These are phyloP conservation scores for Calonectria hongkongensis DNA, from an alignment of 2,329 filamentous ascomycete genomes.

Conservation along the genomic window DNA sequence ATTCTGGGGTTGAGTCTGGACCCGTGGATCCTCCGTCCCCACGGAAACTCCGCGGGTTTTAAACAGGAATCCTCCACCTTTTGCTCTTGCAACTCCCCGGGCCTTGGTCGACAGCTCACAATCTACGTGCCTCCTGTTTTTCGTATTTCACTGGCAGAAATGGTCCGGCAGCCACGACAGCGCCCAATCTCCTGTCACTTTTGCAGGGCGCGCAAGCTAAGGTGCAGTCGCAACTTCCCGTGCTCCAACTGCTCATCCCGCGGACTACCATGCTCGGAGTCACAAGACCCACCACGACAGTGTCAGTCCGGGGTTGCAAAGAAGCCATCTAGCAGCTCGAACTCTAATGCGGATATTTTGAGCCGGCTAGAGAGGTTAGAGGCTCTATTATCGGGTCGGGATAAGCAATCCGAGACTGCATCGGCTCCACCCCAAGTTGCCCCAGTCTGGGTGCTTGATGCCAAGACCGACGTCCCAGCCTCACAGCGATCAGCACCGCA, in stretches of 20 bases:
- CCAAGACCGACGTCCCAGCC: background rate
- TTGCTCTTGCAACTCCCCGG: slow-evolving; percentile 34
- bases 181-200: slow-evolving; percentile 60
- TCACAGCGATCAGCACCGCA: slow-evolving; percentile 36
- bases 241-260: slow-evolving; percentile 61
- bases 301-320: slow-evolving; percentile 40
- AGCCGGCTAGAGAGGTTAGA: slow-evolving; percentile 54
- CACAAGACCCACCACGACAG: slow-evolving; percentile 49
- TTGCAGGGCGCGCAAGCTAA: slow-evolving; percentile 60
- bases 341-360: slow-evolving; percentile 47
- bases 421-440: background rate
- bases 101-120: background rate
- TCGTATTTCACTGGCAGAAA: slow-evolving; percentile 32
- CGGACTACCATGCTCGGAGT: slow-evolving; percentile 57
- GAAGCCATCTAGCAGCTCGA: slow-evolving; percentile 22
- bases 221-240: slow-evolving; percentile 61
- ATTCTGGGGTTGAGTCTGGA: slow-evolving; percentile 17
- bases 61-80: slow-evolving; percentile 33
- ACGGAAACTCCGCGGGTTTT: slow-evolving; percentile 50
- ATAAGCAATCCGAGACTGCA: slow-evolving; percentile 41
- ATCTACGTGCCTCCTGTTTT: slow-evolving; percentile 2
- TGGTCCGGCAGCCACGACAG: slow-evolving; percentile 59
- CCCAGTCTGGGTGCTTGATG: background rate
- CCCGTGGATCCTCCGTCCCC: slow-evolving; percentile 48
- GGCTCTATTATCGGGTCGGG: slow-evolving; percentile 49